These are phyloP conservation scores for Boletus tomentosulus DNA, from an alignment of 768 basidiomycete species.

Conservation along the genomic window DNA sequence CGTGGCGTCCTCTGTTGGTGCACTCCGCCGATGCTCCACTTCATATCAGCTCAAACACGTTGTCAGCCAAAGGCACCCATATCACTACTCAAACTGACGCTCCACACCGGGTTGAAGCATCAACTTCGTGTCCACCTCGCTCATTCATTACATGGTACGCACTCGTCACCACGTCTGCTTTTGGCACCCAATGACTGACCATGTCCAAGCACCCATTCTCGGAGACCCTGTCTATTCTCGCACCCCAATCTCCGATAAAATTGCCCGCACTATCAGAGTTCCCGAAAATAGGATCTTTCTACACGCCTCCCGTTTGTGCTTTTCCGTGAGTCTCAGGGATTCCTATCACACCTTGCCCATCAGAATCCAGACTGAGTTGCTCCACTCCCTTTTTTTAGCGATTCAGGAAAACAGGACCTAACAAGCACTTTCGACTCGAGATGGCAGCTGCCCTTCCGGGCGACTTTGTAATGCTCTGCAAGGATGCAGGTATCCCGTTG, in stretches of 20 bases:
- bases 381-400: slow-evolving; percentile 33
- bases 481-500: slow-evolving; percentile 41
- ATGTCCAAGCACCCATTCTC: slow-evolving; percentile 54
- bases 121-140: slow-evolving; percentile 68
- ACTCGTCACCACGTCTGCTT: neutral
- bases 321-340: slow-evolving; percentile 41
- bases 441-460: slow-evolving; percentile 55
- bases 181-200: slow-evolving; percentile 7
- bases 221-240: slow-evolving; percentile 55
- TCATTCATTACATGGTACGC: slow-evolving; percentile 44
- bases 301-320: slow-evolving; percentile 55
- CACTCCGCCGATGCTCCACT: slow-evolving; percentile 8
- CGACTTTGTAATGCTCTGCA: slow-evolving; percentile 52
- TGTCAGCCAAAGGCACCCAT: slow-evolving; percentile 41
- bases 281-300: slow-evolving; percentile 52
- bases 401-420: slow-evolving; percentile 40
- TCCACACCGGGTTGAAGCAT: slow-evolving; percentile 65
- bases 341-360: neutral
- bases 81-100: slow-evolving; percentile 51
- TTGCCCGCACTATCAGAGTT: slow-evolving; percentile 27
- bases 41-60: slow-evolving; percentile 25
- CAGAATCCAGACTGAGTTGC: neutral
- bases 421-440: slow-evolving; percentile 48
- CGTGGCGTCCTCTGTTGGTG: slow-evolving; percentile 53
- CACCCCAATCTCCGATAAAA: slow-evolving; percentile 31